Percentiles rank a stretch among this genome's conserved stretches.
Conservation (phyloP, 768 basidiomycete genomes). For the Coprinellus aureogranulatus region DNA sequence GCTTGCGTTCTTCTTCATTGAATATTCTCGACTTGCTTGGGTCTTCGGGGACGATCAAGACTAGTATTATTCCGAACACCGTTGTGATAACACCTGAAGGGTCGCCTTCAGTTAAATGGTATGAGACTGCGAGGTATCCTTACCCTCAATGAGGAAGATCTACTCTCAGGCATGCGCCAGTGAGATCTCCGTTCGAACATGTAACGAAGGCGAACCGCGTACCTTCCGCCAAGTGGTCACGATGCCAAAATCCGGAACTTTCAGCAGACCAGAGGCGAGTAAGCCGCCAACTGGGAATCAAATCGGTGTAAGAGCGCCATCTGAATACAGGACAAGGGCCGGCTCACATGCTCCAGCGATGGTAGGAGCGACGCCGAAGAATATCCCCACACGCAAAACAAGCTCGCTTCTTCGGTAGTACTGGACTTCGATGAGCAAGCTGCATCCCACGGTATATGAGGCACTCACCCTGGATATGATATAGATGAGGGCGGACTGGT, state of each 20-base stretch:
- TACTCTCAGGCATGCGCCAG: background rate
- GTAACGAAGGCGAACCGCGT: background rate
- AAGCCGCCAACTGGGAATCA: constrained; percentile 30
- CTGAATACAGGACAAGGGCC: background rate
- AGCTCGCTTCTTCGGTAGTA: constrained; percentile 35
- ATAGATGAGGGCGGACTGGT: constrained; percentile 38
- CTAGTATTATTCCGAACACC: constrained; percentile 22
- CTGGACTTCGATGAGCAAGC: constrained; percentile 7
- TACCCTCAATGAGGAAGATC: constrained; percentile 34
- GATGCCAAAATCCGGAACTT: constrained; percentile 28
- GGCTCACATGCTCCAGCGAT: constrained; percentile 35
- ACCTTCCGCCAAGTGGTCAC: constrained; percentile 37
- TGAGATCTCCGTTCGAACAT: background rate
- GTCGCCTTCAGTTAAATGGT: no score
- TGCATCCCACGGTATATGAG: background rate
- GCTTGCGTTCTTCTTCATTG: constrained; percentile 23
- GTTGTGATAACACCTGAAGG: constrained; percentile 26
- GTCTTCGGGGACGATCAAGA: constrained; percentile 27
- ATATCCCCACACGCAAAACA: constrained; percentile 33
- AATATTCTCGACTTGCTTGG: constrained; percentile 25
- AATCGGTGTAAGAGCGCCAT: no score
- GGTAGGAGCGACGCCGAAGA: constrained; percentile 32
- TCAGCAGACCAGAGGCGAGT: constrained; percentile 34
- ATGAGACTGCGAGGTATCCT: no score
- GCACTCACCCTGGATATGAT: constrained; percentile 32